Percentiles rank a stretch among this genome's conserved stretches.
Conservation (phyloP, 2,329 filamentous ascomycete species). For the Colletotrichum limetticola region DNA sequence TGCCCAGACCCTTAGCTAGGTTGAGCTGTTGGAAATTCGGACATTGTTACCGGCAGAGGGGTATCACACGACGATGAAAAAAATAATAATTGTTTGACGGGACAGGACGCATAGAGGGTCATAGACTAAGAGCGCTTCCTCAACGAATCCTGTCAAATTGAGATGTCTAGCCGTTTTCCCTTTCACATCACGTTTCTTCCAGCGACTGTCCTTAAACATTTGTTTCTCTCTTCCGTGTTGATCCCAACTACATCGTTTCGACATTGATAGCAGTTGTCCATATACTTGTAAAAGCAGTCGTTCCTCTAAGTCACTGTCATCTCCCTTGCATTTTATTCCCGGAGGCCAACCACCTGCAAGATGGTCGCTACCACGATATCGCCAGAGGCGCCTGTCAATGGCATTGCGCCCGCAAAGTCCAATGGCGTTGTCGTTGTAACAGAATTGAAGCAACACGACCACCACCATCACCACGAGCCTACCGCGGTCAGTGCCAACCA, state of each 20-base stretch:
- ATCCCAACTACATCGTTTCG: not conserved
- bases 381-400: conserved; percentile 6
- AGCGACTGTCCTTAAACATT: not conserved
- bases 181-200: not conserved
- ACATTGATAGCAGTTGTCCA: not conserved
- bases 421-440: conserved; percentile 17
- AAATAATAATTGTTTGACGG: not conserved
- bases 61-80: conserved; percentile 7
- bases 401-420: conserved; percentile 1
- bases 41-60: not conserved
- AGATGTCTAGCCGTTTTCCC: not conserved
- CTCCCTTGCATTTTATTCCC: not conserved
- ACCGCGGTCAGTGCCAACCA: not conserved
- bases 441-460: not conserved
- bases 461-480: not conserved
- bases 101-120: not conserved
- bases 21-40: not conserved
- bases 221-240: not conserved
- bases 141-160: not conserved
- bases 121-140: not conserved
- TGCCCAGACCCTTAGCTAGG: not conserved
- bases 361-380: conserved; percentile 20
- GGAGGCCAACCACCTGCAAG: not conserved
- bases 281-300: too few relatives aligned
- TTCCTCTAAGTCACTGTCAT: not conserved